phyloP scores from a whole-genome alignment of 371 early-diverging fungal genomes.

The Actinomortierella ambigua region DNA sequence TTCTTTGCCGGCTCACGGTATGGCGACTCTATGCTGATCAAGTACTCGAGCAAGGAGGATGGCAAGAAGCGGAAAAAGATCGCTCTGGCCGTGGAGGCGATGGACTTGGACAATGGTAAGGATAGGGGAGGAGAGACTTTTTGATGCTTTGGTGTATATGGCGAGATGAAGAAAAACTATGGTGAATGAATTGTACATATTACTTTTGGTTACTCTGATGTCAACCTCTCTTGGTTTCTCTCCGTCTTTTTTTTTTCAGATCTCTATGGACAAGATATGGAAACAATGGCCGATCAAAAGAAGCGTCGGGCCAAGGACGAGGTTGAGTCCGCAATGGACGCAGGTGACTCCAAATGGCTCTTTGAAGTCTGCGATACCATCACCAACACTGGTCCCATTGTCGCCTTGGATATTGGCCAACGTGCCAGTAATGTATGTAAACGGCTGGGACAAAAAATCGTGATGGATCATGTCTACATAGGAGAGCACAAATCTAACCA shows the following conservation, averaged over 20 bases:
- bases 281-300: constrained; percentile 12
- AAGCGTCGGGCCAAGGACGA: constrained; percentile 32
- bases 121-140: too few relatives aligned
- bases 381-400: constrained; percentile 80
- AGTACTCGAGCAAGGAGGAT: constrained; percentile 56
- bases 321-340: constrained; percentile 36
- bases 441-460: not conserved
- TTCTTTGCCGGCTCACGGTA: constrained; percentile 85
- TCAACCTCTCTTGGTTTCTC: not conserved
- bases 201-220: not conserved
- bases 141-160: too few relatives aligned
- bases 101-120: constrained; percentile 45
- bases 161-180: too few relatives aligned
- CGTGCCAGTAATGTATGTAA: constrained; percentile 49
- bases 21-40: constrained; percentile 81
- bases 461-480: not conserved
- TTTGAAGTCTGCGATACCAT: constrained; percentile 81
- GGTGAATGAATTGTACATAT: constrained; percentile 42
- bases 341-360: constrained; percentile 48
- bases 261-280: constrained; percentile 50
- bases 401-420: constrained; percentile 77
- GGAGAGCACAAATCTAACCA: not conserved
- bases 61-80: constrained; percentile 48
- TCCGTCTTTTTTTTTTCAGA: constrained; percentile 21
- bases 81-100: constrained; percentile 14